These are phyloP conservation scores for Cryphonectria naterciae DNA, from an alignment of 2,329 filamentous ascomycete genomes.

Conservation along the genomic window DNA sequence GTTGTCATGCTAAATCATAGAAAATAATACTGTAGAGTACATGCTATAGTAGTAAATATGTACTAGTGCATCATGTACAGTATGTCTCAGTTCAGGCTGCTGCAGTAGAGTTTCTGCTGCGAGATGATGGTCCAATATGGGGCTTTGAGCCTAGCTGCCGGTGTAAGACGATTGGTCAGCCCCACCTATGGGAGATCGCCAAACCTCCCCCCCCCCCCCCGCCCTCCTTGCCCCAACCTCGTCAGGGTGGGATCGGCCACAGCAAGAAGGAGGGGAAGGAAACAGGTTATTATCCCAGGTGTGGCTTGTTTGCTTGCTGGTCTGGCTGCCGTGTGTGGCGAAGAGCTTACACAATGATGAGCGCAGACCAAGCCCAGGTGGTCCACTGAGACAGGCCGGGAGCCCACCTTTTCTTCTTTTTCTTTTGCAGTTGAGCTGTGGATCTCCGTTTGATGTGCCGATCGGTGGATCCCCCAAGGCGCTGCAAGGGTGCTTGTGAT, in stretches of 20 bases:
- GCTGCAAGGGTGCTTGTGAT: background rate
- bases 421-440: background rate
- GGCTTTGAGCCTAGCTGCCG: background rate
- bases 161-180: constrained; percentile 29
- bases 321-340: constrained; percentile 24
- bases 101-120: background rate
- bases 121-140: background rate
- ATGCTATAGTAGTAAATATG: background rate
- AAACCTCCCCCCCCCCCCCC: too few species aligned
- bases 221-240: background rate
- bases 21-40: background rate
- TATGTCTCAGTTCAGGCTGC: background rate
- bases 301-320: constrained; percentile 32
- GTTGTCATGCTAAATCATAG: background rate
- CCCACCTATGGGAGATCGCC: background rate
- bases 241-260: constrained; percentile 25
- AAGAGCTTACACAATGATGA: constrained; percentile 29
- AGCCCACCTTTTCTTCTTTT: constrained; percentile 1
- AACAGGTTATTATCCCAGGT: constrained; percentile 32
- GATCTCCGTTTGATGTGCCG: constrained; percentile 17
- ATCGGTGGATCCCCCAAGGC: constrained; percentile 16
- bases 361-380: background rate
- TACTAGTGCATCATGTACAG: background rate
- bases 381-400: constrained; percentile 4
- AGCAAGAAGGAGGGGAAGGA: constrained; percentile 14